Evolutionary conservation across 2,329 filamentous ascomycete genomes (phyloP).

Genomic region (Neofusicoccum ribis): DNA sequence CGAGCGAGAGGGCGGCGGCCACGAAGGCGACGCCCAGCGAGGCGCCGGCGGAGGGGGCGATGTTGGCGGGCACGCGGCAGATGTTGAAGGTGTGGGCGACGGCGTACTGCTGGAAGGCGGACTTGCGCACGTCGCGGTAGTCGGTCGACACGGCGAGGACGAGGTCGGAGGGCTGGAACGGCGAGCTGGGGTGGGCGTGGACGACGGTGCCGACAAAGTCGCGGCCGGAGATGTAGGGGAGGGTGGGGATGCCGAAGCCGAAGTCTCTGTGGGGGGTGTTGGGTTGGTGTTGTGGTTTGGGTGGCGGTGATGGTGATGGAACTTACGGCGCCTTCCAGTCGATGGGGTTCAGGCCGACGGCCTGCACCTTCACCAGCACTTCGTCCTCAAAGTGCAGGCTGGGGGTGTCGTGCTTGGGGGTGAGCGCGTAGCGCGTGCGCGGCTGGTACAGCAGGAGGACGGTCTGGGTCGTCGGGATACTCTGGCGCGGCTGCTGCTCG

Average conservation of each 20-base stretch:
- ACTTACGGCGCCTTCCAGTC: slow-evolving; percentile 73
- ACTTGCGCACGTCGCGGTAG: slow-evolving; percentile 71
- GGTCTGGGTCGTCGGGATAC: slow-evolving; percentile 5
- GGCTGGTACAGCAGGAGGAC: slow-evolving; percentile 16
- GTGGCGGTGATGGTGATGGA: neutral
- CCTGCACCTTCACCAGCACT: slow-evolving; percentile 62
- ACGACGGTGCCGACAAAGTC: slow-evolving; percentile 69
- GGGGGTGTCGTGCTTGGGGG: slow-evolving; percentile 3
- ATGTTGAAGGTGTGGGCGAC: slow-evolving; percentile 66
- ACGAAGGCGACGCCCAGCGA: slow-evolving; percentile 71
- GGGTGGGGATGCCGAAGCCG: slow-evolving; percentile 66
- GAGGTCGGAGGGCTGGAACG: slow-evolving; percentile 22
- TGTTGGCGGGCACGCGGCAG: slow-evolving; percentile 58
- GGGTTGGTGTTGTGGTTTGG: neutral
- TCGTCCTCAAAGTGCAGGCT: slow-evolving; percentile 39
- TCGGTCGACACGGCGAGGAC: slow-evolving; percentile 70
- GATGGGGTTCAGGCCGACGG: slow-evolving; percentile 73
- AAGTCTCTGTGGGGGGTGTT: slow-evolving; percentile 51
- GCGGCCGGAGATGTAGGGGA: slow-evolving; percentile 69
- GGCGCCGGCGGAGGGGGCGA: slow-evolving; percentile 56
- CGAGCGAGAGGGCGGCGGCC: slow-evolving; percentile 65
- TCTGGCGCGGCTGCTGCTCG: neutral
- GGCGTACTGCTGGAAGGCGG: slow-evolving; percentile 70
- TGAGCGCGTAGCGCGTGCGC: slow-evolving; percentile 9
- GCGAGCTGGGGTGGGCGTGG: slow-evolving; percentile 36